A percentile compares a stretch with the other conserved stretches of the same genome.
These are phyloP conservation scores for Hibiscus syriacus DNA, from an alignment of 345 rosid species.

Conservation along the genomic window DNA sequence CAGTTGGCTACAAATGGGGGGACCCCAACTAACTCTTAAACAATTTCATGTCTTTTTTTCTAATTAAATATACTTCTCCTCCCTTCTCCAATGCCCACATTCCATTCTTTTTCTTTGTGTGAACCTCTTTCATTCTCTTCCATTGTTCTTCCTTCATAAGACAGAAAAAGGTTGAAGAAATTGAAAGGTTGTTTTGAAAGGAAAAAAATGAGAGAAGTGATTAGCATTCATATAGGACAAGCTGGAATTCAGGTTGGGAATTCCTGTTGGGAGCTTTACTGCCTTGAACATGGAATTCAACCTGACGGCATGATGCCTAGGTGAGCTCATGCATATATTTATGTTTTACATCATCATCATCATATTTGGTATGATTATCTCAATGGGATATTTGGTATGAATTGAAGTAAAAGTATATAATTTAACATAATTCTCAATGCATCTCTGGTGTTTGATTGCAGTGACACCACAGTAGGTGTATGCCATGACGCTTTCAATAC, in stretches of 20 bases:
- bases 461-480: constrained; percentile 54
- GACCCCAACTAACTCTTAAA: constrained; percentile 11
- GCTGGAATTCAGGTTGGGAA: constrained; percentile 79
- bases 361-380: too few relatives aligned
- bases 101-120: neutral
- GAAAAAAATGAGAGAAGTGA: constrained; percentile 49
- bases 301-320: constrained; percentile 67
- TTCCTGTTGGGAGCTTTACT: constrained; percentile 72
- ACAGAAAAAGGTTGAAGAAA: neutral
- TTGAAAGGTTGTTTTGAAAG: neutral
- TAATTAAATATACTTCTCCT: too few relatives aligned
- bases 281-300: constrained; percentile 73
- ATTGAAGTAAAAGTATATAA: neutral
- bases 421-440: neutral
- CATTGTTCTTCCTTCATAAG: neutral
- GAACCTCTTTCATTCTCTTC: neutral
- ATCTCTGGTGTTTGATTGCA: constrained; percentile 21
- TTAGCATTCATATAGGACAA: constrained; percentile 66
- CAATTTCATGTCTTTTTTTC: neutral
- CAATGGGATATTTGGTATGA: neutral
- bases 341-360: neutral
- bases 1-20: constrained; percentile 18
- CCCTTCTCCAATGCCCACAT: neutral
- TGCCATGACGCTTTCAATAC: constrained; percentile 79
- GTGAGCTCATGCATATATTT: constrained; percentile 10